These are phyloP conservation scores for Madurella fahalii DNA, from an alignment of 2,329 filamentous ascomycete species.

Conservation along the genomic window DNA sequence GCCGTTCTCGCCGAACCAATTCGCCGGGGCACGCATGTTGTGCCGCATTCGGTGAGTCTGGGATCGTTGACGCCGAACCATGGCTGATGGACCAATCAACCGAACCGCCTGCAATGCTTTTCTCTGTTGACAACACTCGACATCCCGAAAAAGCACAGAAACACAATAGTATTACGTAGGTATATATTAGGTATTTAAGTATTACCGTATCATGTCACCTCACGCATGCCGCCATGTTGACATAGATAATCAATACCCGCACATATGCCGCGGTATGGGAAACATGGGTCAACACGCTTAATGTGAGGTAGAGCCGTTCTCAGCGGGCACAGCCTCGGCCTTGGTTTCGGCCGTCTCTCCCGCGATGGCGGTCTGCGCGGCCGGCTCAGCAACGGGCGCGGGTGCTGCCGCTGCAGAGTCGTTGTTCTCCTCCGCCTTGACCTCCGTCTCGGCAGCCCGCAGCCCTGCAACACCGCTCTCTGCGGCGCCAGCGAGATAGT, in stretches of 20 bases:
- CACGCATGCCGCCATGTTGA: too few species aligned
- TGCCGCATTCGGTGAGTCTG: background rate
- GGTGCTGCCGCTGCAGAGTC: background rate
- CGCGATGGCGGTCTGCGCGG: background rate
- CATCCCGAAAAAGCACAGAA: background rate
- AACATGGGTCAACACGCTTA: background rate
- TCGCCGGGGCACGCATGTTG: background rate
- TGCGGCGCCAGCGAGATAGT: conserved; percentile 67
- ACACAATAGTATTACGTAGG: background rate
- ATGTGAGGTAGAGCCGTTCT: conserved; percentile 1
- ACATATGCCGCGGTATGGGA: background rate
- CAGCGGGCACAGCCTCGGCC: background rate
- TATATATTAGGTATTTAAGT: background rate
- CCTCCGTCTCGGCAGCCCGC: background rate
- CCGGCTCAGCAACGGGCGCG: background rate
- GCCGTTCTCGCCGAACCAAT: background rate
- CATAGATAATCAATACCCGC: background rate
- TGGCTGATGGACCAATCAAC: background rate
- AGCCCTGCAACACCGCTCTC: conserved; percentile 17
- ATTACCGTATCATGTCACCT: too few species aligned
- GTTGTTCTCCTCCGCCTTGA: background rate
- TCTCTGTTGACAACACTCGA: too few species aligned
- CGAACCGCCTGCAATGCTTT: too few species aligned
- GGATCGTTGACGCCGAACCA: background rate
- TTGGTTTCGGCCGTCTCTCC: conserved; percentile 8